Conservation (phyloP, 2,329 filamentous ascomycete species). For the Didymella glomerata region DNA sequence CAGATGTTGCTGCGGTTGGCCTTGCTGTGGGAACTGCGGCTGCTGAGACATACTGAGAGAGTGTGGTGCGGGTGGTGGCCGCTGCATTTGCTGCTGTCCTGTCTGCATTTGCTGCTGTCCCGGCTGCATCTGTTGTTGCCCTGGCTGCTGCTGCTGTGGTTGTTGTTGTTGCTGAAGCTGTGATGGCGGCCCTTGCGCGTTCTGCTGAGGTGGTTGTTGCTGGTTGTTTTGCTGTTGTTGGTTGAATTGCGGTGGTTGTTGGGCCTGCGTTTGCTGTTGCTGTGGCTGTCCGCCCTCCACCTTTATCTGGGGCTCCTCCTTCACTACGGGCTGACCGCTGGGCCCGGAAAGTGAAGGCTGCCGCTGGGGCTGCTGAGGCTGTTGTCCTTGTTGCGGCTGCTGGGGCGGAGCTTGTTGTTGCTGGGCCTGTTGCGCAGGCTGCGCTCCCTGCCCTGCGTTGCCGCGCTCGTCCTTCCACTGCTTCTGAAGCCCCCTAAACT, state of each 20-base stretch:
- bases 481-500: constrained; percentile 47
- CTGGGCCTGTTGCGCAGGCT: constrained; percentile 21
- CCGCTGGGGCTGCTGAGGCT: constrained; percentile 37
- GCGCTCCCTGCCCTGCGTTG: constrained; percentile 44
- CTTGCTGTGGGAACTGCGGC: constrained; percentile 38
- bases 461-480: constrained; percentile 47
- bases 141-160: constrained; percentile 20
- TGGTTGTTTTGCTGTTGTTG: constrained; percentile 36
- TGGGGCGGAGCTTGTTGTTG: constrained; percentile 36
- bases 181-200: constrained; percentile 26
- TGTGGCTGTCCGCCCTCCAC: constrained; percentile 42
- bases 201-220: constrained; percentile 33
- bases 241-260: constrained; percentile 40
- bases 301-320: constrained; percentile 49
- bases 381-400: constrained; percentile 34
- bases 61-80: constrained; percentile 41
- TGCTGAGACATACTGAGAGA: constrained; percentile 41
- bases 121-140: constrained; percentile 27
- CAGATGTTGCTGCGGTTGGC: constrained; percentile 38
- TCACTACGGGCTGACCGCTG: constrained; percentile 36
- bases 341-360: constrained; percentile 43
- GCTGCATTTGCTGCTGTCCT: constrained; percentile 34
- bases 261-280: constrained; percentile 24
- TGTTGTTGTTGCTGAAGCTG: constrained; percentile 21
- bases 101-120: constrained; percentile 29